Conservation (phyloP, 2,329 filamentous ascomycete genomes). For the Dothideomycetes sp. region DNA sequence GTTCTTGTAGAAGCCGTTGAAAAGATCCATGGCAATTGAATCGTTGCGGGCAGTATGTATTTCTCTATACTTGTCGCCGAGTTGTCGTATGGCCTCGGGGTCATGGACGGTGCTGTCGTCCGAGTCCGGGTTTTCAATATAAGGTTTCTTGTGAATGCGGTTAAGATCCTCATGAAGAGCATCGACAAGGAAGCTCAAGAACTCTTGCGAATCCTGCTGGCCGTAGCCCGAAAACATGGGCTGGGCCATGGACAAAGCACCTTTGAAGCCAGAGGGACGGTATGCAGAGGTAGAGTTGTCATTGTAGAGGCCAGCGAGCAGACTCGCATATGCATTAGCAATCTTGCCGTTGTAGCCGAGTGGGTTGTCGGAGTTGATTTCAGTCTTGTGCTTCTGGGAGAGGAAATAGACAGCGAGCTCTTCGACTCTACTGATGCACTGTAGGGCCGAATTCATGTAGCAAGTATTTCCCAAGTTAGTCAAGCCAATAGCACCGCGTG, state of each 20-base stretch:
- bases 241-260: constrained; percentile 68
- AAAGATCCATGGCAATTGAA: constrained; percentile 89
- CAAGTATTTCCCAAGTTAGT: constrained; percentile 93
- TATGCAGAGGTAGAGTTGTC: constrained; percentile 58
- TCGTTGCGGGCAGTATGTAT: constrained; percentile 90
- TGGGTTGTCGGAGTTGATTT: constrained; percentile 79
- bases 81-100: constrained; percentile 65
- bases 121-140: constrained; percentile 94
- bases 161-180: constrained; percentile 93
- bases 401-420: constrained; percentile 91
- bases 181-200: constrained; percentile 88
- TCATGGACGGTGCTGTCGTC: constrained; percentile 92
- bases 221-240: constrained; percentile 87
- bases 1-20: constrained; percentile 97
- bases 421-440: constrained; percentile 87
- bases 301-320: constrained; percentile 71
- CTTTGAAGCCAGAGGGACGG: constrained; percentile 73
- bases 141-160: constrained; percentile 88
- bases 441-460: constrained; percentile 97
- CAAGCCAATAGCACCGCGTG: constrained; percentile 70
- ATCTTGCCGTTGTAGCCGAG: constrained; percentile 79
- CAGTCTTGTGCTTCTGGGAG: constrained; percentile 58
- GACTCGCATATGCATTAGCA: constrained; percentile 69
- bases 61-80: constrained; percentile 82
- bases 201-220: constrained; percentile 96